Evolutionary conservation across 2,329 filamentous ascomycete species (phyloP).

Genomic region (Fusarium ramigenum): DNA sequence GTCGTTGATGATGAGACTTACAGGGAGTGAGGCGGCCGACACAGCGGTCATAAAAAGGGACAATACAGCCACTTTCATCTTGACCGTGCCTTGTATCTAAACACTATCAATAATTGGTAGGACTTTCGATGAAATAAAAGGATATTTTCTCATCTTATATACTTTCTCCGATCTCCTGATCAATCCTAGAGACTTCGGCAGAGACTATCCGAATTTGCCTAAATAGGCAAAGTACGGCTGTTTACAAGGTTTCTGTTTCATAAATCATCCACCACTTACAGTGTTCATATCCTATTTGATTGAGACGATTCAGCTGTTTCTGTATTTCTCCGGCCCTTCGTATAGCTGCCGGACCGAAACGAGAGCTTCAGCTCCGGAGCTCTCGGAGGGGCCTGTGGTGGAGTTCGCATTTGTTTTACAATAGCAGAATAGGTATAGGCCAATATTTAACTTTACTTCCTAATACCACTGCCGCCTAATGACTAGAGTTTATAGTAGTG

Average conservation of each 20-base stretch:
- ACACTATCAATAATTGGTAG: fast-evolving
- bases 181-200: not conserved
- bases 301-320: not conserved
- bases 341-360: not conserved
- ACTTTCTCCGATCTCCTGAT: not conserved
- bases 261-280: constrained; percentile 29
- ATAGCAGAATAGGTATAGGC: not conserved
- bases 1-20: not conserved
- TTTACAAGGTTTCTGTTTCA: not conserved
- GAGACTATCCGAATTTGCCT: constrained; percentile 24
- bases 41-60: constrained; percentile 2
- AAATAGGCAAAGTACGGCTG: not conserved
- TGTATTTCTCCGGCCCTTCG: not conserved
- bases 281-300: not conserved
- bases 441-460: no score
- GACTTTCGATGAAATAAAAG: not conserved
- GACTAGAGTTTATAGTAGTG: fast-evolving
- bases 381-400: not conserved
- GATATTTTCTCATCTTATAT: not conserved
- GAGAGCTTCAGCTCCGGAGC: no score
- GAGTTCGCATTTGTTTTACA: not conserved
- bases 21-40: constrained; percentile 3
- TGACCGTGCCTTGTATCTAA: not conserved
- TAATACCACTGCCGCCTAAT: no score
- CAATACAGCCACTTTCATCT: constrained; percentile 8